phyloP scores from a whole-genome alignment of 2,329 filamentous ascomycete species.

The Ascochyta viciae-villosae region DNA sequence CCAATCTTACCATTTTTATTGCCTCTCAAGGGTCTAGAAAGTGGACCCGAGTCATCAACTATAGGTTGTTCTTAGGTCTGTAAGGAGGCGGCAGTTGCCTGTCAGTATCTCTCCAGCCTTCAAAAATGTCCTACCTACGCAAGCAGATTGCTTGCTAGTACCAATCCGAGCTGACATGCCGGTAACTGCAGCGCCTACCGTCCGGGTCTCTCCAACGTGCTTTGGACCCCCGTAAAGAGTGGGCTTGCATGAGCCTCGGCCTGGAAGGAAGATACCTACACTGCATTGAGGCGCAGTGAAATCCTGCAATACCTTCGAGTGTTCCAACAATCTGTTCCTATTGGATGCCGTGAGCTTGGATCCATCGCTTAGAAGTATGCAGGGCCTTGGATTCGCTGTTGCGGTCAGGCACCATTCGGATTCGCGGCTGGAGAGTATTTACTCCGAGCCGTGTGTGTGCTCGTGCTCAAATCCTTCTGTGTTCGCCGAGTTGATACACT shows the following conservation, averaged over 20 bases:
- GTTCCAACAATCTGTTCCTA: background rate
- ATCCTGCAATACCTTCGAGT: constrained; percentile 1
- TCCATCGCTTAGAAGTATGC: constrained; percentile 8
- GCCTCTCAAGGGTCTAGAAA: constrained; percentile 5
- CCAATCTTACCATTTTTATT: constrained; percentile 3
- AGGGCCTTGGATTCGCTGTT: background rate
- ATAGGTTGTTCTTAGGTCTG: background rate
- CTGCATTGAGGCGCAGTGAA: background rate
- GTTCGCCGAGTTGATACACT: background rate
- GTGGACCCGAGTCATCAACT: constrained; percentile 19
- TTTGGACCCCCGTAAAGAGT: constrained; percentile 11
- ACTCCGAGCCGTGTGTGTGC: constrained; percentile 16
- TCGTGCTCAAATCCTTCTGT: constrained; percentile 1
- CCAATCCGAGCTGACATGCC: background rate
- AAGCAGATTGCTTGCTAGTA: background rate
- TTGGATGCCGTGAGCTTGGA: constrained; percentile 4
- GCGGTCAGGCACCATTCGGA: constrained; percentile 3
- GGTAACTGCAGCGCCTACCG: background rate
- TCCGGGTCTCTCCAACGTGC: constrained; percentile 5
- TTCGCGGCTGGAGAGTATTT: constrained; percentile 10
- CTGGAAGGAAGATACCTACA: constrained; percentile 4
- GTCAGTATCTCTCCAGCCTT: constrained; percentile 9
- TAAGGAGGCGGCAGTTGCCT: constrained; percentile 9
- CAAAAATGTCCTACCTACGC: constrained; percentile 8
- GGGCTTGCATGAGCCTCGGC: constrained; percentile 19